Evolutionary conservation across 768 basidiomycete genomes (phyloP).

Genomic region (Sarcodon aspratus): DNA sequence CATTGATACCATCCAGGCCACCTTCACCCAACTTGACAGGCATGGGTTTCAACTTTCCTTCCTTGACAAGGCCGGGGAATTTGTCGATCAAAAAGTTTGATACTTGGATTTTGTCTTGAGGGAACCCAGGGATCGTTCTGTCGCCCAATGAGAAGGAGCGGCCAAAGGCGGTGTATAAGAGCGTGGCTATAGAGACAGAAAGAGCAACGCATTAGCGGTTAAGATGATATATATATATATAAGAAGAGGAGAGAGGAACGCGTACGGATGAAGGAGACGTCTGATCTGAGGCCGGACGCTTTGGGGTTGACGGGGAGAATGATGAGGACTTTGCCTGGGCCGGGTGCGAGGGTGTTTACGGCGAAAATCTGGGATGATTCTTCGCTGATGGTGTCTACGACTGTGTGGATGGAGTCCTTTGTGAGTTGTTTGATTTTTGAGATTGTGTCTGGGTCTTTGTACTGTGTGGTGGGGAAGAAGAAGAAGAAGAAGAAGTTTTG

Average conservation of each 20-base stretch:
- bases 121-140: constrained; percentile 6
- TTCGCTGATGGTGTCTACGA: constrained; percentile 18
- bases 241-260: neutral
- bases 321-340: neutral
- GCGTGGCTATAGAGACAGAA: neutral
- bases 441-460: constrained; percentile 17
- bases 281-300: neutral
- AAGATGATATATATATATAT: neutral
- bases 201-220: neutral
- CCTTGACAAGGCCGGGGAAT: constrained; percentile 8
- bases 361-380: constrained; percentile 8
- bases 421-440: constrained; percentile 16
- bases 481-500: no score
- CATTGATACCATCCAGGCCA: constrained; percentile 13
- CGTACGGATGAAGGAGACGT: neutral
- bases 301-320: no score
- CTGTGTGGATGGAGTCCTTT: constrained; percentile 12
- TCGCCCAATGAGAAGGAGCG: neutral
- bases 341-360: neutral
- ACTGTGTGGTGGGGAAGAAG: constrained; percentile 1
- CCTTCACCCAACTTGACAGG: constrained; percentile 13
- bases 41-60: constrained; percentile 14
- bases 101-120: constrained; percentile 13
- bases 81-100: constrained; percentile 9
- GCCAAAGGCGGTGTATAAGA: neutral